phyloP scores from a whole-genome alignment of 345 rosid species.

The Turnera subulata region DNA sequence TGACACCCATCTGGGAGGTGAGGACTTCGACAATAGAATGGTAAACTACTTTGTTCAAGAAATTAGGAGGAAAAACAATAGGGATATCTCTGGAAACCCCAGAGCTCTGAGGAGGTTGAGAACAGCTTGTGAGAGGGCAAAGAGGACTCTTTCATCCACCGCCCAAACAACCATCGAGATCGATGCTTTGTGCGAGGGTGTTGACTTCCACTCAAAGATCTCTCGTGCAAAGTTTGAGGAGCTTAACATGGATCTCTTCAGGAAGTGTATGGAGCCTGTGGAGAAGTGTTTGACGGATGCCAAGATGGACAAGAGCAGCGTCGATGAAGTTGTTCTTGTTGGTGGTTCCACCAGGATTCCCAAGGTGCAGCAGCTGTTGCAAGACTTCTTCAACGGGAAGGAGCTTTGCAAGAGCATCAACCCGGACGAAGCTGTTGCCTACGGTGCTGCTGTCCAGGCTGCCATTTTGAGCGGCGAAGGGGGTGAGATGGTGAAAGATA shows the following conservation, averaged over 20 bases:
- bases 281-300: constrained; percentile 28
- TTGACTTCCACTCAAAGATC: constrained; percentile 20
- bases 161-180: constrained; percentile 28
- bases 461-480: constrained; percentile 20
- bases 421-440: constrained; percentile 24
- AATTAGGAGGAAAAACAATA: constrained; percentile 21
- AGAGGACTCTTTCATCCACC: constrained; percentile 29
- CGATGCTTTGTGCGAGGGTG: constrained; percentile 21
- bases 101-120: constrained; percentile 28
- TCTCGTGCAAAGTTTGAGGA: constrained; percentile 24
- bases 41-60: constrained; percentile 24
- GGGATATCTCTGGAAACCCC: constrained; percentile 23
- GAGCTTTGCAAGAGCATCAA: constrained; percentile 27
- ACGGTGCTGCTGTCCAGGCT: constrained; percentile 24
- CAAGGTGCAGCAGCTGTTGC: constrained; percentile 22
- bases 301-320: constrained; percentile 21
- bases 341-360: constrained; percentile 27
- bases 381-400: constrained; percentile 24
- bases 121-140: constrained; percentile 26
- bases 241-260: constrained; percentile 23
- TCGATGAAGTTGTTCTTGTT: constrained; percentile 20
- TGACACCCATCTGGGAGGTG: constrained; percentile 21
- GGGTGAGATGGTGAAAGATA: constrained; percentile 20
- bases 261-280: constrained; percentile 26
- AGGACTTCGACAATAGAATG: constrained; percentile 24